Evolutionary conservation across 352 stramenopile genomes (phyloP), one percentile per base, ranked within the genome.

Genomic region (Phytophthora boehmeriae): DNA sequence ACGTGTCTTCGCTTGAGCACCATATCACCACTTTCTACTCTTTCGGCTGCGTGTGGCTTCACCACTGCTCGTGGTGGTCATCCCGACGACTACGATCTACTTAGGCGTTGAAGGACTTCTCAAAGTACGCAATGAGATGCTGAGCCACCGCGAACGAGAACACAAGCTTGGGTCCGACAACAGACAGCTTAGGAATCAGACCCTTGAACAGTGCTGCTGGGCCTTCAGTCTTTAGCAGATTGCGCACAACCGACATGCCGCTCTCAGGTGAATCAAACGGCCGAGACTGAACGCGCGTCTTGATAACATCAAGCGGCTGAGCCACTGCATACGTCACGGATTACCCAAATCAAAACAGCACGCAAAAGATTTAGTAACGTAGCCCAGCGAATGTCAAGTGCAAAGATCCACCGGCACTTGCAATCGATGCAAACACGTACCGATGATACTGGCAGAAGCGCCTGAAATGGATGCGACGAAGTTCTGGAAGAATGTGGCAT

Each of bases 121-220:
- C 91, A 50, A 98, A 98, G 80, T 97, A 92, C 46, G 80, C 89
- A 66, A 98, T 98, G 22, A 98, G 73, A 63, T 97, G 92, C 71
- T 98, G 95, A 54, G 95, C 95, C 51, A 98, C 86, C 0, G 94
- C 96, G 76, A 98, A 98, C 28, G 92, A 98, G 80, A 98, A 98
- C 43, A 98, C 86, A 51, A 98, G 89, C 80, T 98, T 98, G 13
- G 95, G 95, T 22, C 94, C 95, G 42, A 98, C 93, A 10, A 98
- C 92, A 20, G 96, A 86, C 30, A 98, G 81, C 86, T 98, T 98
- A 43, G 95, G 95, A 64, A 96, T 88, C 44, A 98, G 81, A 27
- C 95, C 95, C 79, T 98, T 98, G 80, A 98, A 98, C 51, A 98
- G 85, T 54, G 90, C 93, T 36, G 80, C 77, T 8, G 86, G 59